Evolutionary conservation across 2,329 filamentous ascomycete genomes (phyloP).

Genomic region (Fusarium sp.): DNA sequence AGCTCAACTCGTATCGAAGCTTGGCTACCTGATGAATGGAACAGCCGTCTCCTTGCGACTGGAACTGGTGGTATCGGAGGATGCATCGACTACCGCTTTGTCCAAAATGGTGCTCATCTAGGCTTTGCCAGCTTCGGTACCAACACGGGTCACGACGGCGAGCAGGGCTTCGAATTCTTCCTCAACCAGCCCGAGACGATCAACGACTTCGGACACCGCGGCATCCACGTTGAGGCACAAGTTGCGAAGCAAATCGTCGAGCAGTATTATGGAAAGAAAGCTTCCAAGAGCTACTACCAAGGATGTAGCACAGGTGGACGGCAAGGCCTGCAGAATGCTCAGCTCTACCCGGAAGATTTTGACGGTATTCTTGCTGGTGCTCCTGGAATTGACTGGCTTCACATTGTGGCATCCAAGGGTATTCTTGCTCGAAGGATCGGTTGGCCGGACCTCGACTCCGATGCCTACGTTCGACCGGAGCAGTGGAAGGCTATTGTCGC

Average conservation of each 20-base stretch:
- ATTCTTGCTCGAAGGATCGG: not conserved
- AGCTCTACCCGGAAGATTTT: constrained; percentile 13
- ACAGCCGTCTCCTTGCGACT: constrained; percentile 4
- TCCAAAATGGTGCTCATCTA: constrained; percentile 6
- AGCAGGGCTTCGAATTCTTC: constrained; percentile 13
- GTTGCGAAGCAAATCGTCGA: constrained; percentile 7
- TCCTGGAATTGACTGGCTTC: constrained; percentile 11
- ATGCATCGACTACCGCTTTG: not conserved
- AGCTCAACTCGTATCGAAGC: constrained; percentile 10
- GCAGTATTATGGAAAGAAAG: constrained; percentile 1
- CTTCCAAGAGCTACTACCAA: constrained; percentile 3
- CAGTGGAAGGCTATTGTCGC: constrained; percentile 8
- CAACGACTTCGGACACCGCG: constrained; percentile 20
- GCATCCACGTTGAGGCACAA: not conserved
- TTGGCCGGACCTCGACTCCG: not conserved
- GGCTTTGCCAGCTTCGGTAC: constrained; percentile 11
- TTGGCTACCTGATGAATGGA: constrained; percentile 10
- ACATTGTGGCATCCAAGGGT: constrained; percentile 16
- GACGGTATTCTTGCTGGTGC: constrained; percentile 12
- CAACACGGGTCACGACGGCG: not conserved
- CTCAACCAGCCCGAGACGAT: constrained; percentile 1
- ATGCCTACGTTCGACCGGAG: constrained; percentile 10
- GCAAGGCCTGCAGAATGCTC: constrained; percentile 9
- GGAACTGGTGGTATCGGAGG: constrained; percentile 14
- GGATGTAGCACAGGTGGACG: constrained; percentile 12